phyloP scores from a whole-genome alignment of 2,329 filamentous ascomycete genomes.

The Aspergillus sp. region DNA sequence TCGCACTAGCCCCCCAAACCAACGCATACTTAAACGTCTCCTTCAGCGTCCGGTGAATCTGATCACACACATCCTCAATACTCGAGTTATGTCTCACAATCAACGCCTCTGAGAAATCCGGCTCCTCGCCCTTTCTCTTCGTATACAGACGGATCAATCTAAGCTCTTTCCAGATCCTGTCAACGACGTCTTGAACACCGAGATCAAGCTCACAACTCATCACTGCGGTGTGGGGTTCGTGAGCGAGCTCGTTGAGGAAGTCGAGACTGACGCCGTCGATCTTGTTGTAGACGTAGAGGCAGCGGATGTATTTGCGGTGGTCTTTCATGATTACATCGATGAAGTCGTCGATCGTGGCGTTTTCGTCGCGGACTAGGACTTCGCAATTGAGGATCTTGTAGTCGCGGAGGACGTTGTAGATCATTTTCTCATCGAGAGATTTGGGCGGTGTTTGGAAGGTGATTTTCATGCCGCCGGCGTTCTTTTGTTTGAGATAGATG shows the following conservation, averaged over 20 bases:
- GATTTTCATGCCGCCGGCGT: constrained; percentile 97
- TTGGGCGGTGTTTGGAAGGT: constrained; percentile 89
- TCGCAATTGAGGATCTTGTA: constrained; percentile 99
- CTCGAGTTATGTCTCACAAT: constrained; percentile 84
- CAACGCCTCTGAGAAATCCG: constrained; percentile 81
- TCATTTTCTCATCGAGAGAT: constrained; percentile 90
- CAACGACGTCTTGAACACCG: constrained; percentile 86
- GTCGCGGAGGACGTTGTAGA: constrained; percentile 94
- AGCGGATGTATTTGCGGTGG: constrained; percentile 92
- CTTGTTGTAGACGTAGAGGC: constrained; percentile 98
- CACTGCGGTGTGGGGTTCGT: constrained; percentile 88
- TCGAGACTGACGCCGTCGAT: constrained; percentile 92
- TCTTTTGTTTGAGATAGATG: constrained; percentile 94
- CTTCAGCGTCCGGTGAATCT: constrained; percentile 87
- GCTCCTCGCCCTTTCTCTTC: constrained; percentile 86
- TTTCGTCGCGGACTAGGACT: constrained; percentile 88
- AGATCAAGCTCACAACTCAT: constrained; percentile 97
- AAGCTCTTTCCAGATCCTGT: constrained; percentile 90
- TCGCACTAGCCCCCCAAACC: constrained; percentile 94
- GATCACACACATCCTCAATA: constrained; percentile 95
- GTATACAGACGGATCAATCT: constrained; percentile 89
- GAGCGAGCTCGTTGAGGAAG: constrained; percentile 83
- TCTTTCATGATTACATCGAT: constrained; percentile 99
- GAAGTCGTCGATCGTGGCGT: constrained; percentile 91
- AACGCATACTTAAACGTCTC: constrained; percentile 98